phyloP scores from a whole-genome alignment of 805 yeast genomes.

The Lipomyces oligophaga region DNA sequence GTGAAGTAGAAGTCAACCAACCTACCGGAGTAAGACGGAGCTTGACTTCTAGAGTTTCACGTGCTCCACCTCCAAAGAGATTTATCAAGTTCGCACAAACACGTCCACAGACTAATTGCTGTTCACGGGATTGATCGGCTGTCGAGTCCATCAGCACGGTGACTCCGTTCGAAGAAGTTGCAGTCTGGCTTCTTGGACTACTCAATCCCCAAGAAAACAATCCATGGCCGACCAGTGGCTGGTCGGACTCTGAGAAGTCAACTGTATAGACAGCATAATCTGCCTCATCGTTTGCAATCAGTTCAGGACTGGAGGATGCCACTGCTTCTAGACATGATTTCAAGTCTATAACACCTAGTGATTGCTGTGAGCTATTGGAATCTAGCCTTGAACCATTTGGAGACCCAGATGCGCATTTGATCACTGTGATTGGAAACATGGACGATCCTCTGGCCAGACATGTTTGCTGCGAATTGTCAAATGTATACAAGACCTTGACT shows the following conservation, averaged over 20 bases:
- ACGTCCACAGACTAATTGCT: slow-evolving; percentile 30
- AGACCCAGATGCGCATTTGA: slow-evolving; percentile 13
- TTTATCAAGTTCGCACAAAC: slow-evolving; percentile 32
- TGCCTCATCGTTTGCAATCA: slow-evolving; percentile 33
- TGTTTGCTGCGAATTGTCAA: slow-evolving; percentile 36
- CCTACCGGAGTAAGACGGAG: slow-evolving; percentile 32
- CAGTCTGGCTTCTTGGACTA: background rate
- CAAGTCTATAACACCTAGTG: slow-evolving; percentile 36
- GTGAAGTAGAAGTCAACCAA: background rate
- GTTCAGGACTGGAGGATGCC: slow-evolving; percentile 39
- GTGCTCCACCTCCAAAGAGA: slow-evolving; percentile 23
- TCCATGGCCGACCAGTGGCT: slow-evolving; percentile 43
- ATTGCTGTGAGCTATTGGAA: background rate
- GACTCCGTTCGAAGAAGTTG: background rate
- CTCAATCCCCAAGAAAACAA: slow-evolving; percentile 33
- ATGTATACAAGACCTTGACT: slow-evolving; percentile 41
- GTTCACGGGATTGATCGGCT: slow-evolving; percentile 1
- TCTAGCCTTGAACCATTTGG: slow-evolving; percentile 5
- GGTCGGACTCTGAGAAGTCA: slow-evolving; percentile 40
- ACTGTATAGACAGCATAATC: slow-evolving; percentile 42
- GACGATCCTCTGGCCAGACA: slow-evolving; percentile 37
- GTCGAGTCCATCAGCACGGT: slow-evolving; percentile 4
- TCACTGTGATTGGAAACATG: slow-evolving; percentile 30
- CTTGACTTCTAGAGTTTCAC: slow-evolving; percentile 35
- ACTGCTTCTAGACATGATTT: slow-evolving; percentile 37